Base-by-base conservation (phyloP, 345 rosid species). In the Rhodomyrtus tomentosa region DNA sequence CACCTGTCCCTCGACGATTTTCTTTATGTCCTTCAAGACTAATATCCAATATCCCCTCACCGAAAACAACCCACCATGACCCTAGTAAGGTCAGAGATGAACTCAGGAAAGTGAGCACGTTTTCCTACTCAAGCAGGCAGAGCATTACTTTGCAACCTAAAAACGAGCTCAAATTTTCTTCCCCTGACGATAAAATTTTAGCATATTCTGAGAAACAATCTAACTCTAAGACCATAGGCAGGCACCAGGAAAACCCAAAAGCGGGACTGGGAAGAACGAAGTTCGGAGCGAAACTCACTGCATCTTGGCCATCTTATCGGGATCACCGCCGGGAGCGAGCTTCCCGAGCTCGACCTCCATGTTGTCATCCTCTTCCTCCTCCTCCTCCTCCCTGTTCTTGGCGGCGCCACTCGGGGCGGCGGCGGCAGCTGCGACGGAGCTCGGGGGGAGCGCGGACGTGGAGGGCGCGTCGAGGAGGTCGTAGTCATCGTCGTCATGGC, bases 281-380 rank as follows among this genome's bases (percentile, higher is more conserved):
- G 1, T 42, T 13, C 22, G 55, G 16, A n/a, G 40, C 42, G 32
- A 25, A 18, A 86, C 96, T 93, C 80, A 97, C 98, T 96, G 96
- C 99, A 98, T 98, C 89, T 91, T 96, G 79, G 92, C 99, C 98
- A 92, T 91, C 83, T 95, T 96, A 88, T 89, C 85, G 36, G 99
- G 98, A 85, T 95, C 99, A 32, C 92, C 89, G 80, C 89, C 91
- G 45, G 98, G 90, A 4, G 97, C 95, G 13, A 93, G 90, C 88
- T 96, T 98, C 2, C 91, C 85, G 10, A 95, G 92, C 86, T 95
- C 99, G 89, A 90, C 97, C 18, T 96, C 99, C 96, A 95, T 88
- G 55, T 93, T 95, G 82, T 97, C 98, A 85, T 95, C 99, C 85
- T 95, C 98, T 42, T 95, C 98, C 21, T 91, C 93, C 1, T 96